Conservation (phyloP, 129 eudicot genomes). For the Oenanthe sinensis region DNA sequence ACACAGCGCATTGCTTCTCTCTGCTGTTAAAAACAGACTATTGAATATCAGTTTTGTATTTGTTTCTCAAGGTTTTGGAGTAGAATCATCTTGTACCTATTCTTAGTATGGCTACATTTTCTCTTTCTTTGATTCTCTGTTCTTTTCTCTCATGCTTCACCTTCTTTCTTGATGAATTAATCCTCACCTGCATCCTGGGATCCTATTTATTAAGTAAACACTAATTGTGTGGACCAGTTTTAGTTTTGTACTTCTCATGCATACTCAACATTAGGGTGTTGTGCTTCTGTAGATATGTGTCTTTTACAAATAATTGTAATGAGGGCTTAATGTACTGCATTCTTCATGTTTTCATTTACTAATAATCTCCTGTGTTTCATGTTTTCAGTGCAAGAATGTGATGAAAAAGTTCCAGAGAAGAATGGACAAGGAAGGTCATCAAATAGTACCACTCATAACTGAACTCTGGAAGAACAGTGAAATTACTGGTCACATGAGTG, state of each 20-base stretch:
- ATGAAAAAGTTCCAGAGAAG: conserved; percentile 66
- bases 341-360: background rate
- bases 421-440: conserved; percentile 76
- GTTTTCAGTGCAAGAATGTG: conserved; percentile 78
- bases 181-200: background rate
- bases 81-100: background rate
- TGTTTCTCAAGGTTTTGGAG: background rate
- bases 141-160: background rate
- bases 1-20: background rate
- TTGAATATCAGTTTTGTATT: background rate
- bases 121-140: background rate
- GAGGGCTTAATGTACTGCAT: background rate
- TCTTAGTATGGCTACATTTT: background rate
- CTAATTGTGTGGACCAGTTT: background rate
- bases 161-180: background rate
- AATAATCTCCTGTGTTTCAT: conserved; percentile 17
- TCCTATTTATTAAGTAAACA: background rate
- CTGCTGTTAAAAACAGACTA: background rate
- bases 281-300: background rate
- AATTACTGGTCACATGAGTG: conserved; percentile 30
- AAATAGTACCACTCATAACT: conserved; percentile 71
- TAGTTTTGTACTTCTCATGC: background rate
- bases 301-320: background rate
- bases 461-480: conserved; percentile 79
- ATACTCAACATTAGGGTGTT: background rate